A percentile compares a stretch with the other conserved stretches of the same genome.
Evolutionary conservation across 2,329 filamentous ascomycete species (phyloP).

Genomic region (Chaetomium olivaceum): DNA sequence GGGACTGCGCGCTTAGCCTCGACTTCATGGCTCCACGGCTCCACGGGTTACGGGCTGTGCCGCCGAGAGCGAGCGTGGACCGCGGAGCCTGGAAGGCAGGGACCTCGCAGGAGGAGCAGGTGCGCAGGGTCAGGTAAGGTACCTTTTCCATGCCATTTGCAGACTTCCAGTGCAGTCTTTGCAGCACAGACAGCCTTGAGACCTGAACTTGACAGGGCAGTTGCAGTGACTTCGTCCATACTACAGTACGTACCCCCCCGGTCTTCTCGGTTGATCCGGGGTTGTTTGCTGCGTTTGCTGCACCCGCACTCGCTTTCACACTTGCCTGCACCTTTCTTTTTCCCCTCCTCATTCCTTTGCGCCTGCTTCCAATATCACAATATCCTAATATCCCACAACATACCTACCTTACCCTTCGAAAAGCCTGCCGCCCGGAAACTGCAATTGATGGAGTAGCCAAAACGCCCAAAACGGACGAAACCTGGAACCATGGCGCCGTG

Average conservation of each 20-base stretch:
- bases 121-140: neutral
- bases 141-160: no score
- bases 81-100: neutral
- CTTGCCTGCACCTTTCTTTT: neutral
- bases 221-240: neutral
- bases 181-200: neutral
- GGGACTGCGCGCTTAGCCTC: neutral
- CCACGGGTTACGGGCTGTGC: constrained; percentile 3
- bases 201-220: neutral
- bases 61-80: neutral
- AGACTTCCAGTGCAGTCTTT: no score
- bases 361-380: neutral
- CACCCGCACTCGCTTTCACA: neutral
- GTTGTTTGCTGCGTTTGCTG: neutral
- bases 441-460: constrained; percentile 2
- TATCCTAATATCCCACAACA: neutral
- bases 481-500: constrained; percentile 25
- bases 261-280: neutral
- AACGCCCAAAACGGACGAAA: neutral
- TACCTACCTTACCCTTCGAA: neutral
- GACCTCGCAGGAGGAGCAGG: neutral
- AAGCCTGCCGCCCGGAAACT: neutral
- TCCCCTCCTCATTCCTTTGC: constrained; percentile 3
- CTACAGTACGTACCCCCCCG: no score
- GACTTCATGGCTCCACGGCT: neutral